Percentiles rank a stretch among this genome's conserved stretches.
These are phyloP conservation scores for Bremia lactucae DNA, from an alignment of 352 stramenopile species.

Conservation along the genomic window DNA sequence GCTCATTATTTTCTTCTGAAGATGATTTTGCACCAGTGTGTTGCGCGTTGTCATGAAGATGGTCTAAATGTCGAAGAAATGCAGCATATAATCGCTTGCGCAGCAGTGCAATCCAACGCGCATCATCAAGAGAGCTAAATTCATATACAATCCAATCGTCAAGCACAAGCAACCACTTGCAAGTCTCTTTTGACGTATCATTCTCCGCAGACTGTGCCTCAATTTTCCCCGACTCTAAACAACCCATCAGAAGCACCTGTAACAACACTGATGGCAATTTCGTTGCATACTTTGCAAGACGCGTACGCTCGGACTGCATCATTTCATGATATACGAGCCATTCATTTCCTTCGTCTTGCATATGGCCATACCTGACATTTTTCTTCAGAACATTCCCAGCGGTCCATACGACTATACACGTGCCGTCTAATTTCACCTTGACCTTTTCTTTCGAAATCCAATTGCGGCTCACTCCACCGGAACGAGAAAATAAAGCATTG, in stretches of 20 bases:
- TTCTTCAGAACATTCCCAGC: constrained; percentile 9
- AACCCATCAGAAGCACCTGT: constrained; percentile 53
- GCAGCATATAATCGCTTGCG: constrained; percentile 45
- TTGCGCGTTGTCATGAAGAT: constrained; percentile 31
- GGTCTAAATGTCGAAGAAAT: constrained; percentile 59
- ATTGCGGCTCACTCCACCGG: constrained; percentile 31
- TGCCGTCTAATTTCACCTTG: constrained; percentile 55
- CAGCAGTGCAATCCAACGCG: constrained; percentile 33
- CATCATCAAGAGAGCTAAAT: constrained; percentile 31
- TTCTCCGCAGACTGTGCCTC: constrained; percentile 18
- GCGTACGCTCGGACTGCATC: constrained; percentile 65
- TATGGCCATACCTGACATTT: constrained; percentile 13
- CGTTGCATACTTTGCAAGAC: constrained; percentile 58
- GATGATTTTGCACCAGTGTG: constrained; percentile 3
- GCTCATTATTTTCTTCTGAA: constrained; percentile 7
- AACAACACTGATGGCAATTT: constrained; percentile 53
- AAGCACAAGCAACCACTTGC: constrained; percentile 43
- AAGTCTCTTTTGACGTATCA: constrained; percentile 1
- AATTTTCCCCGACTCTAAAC: constrained; percentile 20
- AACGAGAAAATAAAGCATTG: constrained; percentile 48
- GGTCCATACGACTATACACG: constrained; percentile 41
- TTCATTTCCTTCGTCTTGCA: constrained; percentile 14
- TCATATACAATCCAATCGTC: constrained; percentile 75
- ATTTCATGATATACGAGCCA: constrained; percentile 81
- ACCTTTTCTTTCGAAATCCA: constrained; percentile 78